These are phyloP conservation scores for Kwoniella europaea DNA, from an alignment of 768 basidiomycete genomes.

Conservation along the genomic window DNA sequence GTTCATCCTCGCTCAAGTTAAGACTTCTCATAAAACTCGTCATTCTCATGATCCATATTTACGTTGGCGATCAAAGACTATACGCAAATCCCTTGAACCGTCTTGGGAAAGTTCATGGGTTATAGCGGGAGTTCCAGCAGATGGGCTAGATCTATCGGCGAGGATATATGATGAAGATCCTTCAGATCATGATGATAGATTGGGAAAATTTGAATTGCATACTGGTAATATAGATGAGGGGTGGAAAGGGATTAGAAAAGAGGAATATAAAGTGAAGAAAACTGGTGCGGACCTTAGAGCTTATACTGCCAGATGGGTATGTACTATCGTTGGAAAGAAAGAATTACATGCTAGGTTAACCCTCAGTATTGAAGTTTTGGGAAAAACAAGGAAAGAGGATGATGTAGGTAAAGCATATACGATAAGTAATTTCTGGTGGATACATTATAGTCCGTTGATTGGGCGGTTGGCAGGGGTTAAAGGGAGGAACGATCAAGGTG, in stretches of 20 bases:
- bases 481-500: constrained; percentile 41
- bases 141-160: constrained; percentile 40
- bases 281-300: constrained; percentile 41
- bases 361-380: constrained; percentile 56
- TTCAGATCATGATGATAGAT: constrained; percentile 50
- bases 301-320: constrained; percentile 39
- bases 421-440: constrained; percentile 59
- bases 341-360: constrained; percentile 40
- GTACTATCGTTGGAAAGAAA: constrained; percentile 16
- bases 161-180: constrained; percentile 54
- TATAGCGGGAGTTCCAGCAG: constrained; percentile 46
- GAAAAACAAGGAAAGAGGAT: constrained; percentile 49
- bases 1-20: constrained; percentile 48
- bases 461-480: constrained; percentile 57
- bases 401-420: constrained; percentile 60
- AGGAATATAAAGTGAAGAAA: constrained; percentile 45
- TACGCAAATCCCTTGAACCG: constrained; percentile 39
- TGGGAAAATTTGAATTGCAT: constrained; percentile 43
- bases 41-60: constrained; percentile 45
- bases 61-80: constrained; percentile 45
- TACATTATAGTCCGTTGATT: constrained; percentile 61
- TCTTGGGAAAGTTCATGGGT: constrained; percentile 46
- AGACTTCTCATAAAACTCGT: constrained; percentile 30
- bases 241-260: constrained; percentile 39
- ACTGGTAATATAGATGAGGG: constrained; percentile 37